Base-by-base conservation (phyloP, 352 stramenopile genomes). In the Bremia lactucae region DNA sequence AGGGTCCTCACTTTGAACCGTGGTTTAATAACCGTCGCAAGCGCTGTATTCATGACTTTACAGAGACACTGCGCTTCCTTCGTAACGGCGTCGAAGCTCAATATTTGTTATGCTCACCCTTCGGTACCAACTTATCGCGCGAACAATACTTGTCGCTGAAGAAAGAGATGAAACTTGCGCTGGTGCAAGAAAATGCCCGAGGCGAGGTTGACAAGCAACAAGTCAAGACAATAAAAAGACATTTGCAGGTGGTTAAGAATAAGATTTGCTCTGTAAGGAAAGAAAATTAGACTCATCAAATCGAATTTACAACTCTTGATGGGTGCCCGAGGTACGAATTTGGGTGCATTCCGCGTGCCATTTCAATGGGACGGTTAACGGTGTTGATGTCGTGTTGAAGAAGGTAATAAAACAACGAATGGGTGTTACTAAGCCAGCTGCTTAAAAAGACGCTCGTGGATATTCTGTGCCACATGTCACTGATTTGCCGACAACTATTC, bases 1-100 rank as follows among this genome's bases (percentile, higher is more conserved):
- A 58, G 2, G 84, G 72, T 2, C 68, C 72, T 15, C 75, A 90
- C 29, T 90, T 90, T 33, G 46, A 74, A 29, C 72, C 78, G 10
- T 90, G 78, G 78, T 90, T 90, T 39, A 56, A 42, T 22, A 85
- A 75, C 34, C 75, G 71, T 10, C 70, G 78, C 8, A 58, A 75
- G 29, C 63, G 72, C 11, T 90, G 78, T 49, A 67, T 87, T 45
- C 49, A 66, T 26, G 68, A 86, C 36, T 87, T 90, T 40, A 59
- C 63, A 2, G 52, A 66, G 7, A 79, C 76, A 14, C 52, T 90
- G 23, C 68, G 65, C 6, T 56, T 59, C 0, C 35, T 90, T 36
- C 75, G 75, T 9, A 52, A 59, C 25, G 75, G 40, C 21, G 65
- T 87, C 15, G 56, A 69, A 2, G 37, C 46, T 2, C 36, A 50